Evolutionary conservation across 2,329 filamentous ascomycete species (phyloP).

Genomic region (Plenodomus tracheiphilus): DNA sequence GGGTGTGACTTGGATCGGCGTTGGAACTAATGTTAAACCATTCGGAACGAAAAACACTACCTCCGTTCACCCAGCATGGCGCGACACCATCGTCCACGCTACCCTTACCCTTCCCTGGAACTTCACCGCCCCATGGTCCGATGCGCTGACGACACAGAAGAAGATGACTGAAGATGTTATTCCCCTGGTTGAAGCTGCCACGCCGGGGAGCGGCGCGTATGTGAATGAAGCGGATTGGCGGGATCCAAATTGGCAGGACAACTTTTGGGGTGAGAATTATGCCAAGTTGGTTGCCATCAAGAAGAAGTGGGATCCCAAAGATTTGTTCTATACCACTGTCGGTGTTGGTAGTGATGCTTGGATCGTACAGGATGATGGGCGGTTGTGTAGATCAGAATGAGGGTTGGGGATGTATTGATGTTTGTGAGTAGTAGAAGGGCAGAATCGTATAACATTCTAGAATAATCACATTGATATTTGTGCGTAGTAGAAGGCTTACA

Average conservation of each 20-base stretch:
- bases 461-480: too few relatives aligned
- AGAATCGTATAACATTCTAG: too few relatives aligned
- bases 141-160: constrained; percentile 15
- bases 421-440: too few relatives aligned
- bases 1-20: constrained; percentile 24
- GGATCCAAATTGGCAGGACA: constrained; percentile 23
- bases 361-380: constrained; percentile 14
- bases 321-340: constrained; percentile 33
- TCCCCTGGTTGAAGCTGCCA: constrained; percentile 21
- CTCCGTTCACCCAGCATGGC: constrained; percentile 29
- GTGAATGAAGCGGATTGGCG: constrained; percentile 32
- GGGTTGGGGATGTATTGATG: too few relatives aligned
- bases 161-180: constrained; percentile 22
- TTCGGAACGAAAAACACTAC: constrained; percentile 18
- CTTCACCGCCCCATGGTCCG: constrained; percentile 23
- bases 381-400: constrained; percentile 12
- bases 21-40: constrained; percentile 15
- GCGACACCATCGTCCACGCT: constrained; percentile 20
- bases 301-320: constrained; percentile 33
- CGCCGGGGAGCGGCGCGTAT: constrained; percentile 24
- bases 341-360: constrained; percentile 35
- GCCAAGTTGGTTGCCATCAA: constrained; percentile 27
- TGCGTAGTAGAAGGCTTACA: too few relatives aligned
- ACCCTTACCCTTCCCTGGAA: constrained; percentile 22
- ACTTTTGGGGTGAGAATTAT: constrained; percentile 32